A percentile compares a stretch with the other conserved stretches of the same genome.
phyloP scores from a whole-genome alignment of 805 yeast species.

The Hyphopichia homilentoma region DNA sequence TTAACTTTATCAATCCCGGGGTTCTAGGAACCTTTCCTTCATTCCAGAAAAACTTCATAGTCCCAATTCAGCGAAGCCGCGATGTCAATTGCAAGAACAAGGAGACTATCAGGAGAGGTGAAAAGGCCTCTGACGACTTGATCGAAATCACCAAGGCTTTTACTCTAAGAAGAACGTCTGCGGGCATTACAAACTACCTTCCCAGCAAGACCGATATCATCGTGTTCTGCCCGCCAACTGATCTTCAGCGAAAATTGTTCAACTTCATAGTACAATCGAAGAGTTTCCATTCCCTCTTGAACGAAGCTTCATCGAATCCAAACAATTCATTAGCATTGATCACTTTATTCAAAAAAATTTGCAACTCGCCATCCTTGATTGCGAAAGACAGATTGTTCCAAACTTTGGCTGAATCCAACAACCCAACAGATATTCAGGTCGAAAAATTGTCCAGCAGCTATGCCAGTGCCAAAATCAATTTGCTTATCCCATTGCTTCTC shows the following conservation, averaged over 20 bases:
- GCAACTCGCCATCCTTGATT: conserved; percentile 74
- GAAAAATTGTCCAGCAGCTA: conserved; percentile 7
- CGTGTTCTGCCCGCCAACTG: conserved; percentile 74
- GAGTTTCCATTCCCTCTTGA: conserved; percentile 27
- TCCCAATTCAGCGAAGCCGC: conserved; percentile 70
- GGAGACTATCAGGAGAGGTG: conserved; percentile 52
- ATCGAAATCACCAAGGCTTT: conserved; percentile 61
- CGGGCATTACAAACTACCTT: conserved; percentile 51
- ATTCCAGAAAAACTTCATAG: conserved; percentile 59
- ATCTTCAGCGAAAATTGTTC: conserved; percentile 55
- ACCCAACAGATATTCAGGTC: conserved; percentile 21
- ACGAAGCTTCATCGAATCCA: conserved; percentile 18
- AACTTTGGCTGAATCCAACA: conserved; percentile 6
- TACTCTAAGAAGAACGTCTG: conserved; percentile 68
- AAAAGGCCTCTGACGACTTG: conserved; percentile 58
- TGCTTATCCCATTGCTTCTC: conserved; percentile 54
- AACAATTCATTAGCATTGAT: conserved; percentile 63
- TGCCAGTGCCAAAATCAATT: conserved; percentile 61
- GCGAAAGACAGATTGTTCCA: conserved; percentile 45
- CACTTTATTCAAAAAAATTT: conserved; percentile 70
- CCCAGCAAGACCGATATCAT: conserved; percentile 76
- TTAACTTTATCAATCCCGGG: conserved; percentile 83
- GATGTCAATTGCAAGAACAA: conserved; percentile 54
- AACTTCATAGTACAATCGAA: conserved; percentile 42
- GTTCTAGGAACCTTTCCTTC: conserved; percentile 58